Conservation (phyloP, 768 basidiomycete genomes). For the Gelatoporia subvermispora region DNA sequence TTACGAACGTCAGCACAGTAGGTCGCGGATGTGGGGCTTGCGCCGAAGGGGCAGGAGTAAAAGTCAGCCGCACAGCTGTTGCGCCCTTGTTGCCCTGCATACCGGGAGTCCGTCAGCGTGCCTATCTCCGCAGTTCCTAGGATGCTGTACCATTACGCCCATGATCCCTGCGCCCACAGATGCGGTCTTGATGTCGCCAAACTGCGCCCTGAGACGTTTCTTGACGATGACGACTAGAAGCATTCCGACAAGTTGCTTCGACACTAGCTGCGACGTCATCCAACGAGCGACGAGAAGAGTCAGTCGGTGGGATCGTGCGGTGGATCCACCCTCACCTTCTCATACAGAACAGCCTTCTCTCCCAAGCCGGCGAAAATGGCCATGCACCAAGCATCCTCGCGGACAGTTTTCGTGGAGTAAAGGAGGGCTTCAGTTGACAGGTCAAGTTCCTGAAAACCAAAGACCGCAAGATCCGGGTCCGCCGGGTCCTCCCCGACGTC, state of each 20-base stretch:
- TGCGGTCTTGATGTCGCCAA: constrained; percentile 47
- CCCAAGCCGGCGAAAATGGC: constrained; percentile 71
- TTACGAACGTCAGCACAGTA: constrained; percentile 66
- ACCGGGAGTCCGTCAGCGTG: background rate
- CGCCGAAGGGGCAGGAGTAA: constrained; percentile 37
- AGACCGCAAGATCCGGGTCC: constrained; percentile 65
- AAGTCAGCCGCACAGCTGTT: constrained; percentile 58
- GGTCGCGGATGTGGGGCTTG: constrained; percentile 26
- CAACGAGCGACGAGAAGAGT: background rate
- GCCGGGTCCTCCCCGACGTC: constrained; percentile 18
- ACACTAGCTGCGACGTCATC: constrained; percentile 46
- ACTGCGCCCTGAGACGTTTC: constrained; percentile 42
- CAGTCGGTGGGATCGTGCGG: background rate
- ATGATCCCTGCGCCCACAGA: constrained; percentile 70
- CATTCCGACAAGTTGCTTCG: constrained; percentile 82
- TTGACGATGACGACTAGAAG: constrained; percentile 67
- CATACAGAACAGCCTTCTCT: constrained; percentile 55
- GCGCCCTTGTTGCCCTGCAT: constrained; percentile 81
- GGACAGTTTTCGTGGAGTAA: constrained; percentile 55
- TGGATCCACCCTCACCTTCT: constrained; percentile 49
- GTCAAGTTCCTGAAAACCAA: constrained; percentile 81
- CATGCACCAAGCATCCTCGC: constrained; percentile 68
- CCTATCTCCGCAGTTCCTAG: constrained; percentile 1
- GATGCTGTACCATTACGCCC: constrained; percentile 60
- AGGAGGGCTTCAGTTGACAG: constrained; percentile 73